Evolutionary conservation across 495 filamentous ascomycete species (phyloP), one percentile per base, ranked within the genome.

Genomic region (Penicillium maclennaniae): DNA sequence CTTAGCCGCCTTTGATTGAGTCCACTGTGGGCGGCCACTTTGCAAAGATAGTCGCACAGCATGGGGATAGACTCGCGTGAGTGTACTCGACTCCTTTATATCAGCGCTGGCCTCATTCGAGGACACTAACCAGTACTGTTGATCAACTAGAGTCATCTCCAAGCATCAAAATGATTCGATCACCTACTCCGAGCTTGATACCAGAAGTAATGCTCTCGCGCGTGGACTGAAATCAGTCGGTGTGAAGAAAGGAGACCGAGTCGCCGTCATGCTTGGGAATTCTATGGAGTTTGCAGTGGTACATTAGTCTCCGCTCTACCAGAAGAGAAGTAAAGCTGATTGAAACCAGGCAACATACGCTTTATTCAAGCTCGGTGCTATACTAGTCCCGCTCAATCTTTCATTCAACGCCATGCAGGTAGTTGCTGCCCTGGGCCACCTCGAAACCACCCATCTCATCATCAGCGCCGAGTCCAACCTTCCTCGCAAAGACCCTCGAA

Each of bases 351-450:
- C 82, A 15, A 95, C 87, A 20, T 97, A 98, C 71, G 91, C 91
- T 6, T 56, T 95, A 19, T 95, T 93, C 69, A 97, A 98, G 67
- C 79, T 97, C 3, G 93, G 93, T 15, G 93, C 89, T 40, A 85
- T 97, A 44, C 74, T 97, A 51, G 92, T 95, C 2, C 93, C 93
- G 2, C 75, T 98, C 28, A 98, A 98, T 69, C 92, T 91, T 3
- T 88, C 84, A 0, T 98, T 97, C 78, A 96, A 91, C 61, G 71
- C 79, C 17, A 63, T 73, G 14, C 93, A 98, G 69, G 84, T 97
- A 8, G 74, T 83, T 15, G 72, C 90, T 1, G 93, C 91, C 0
- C 72, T 97, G 14, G 80, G 73, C 4, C 93, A 95, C 55, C 83
- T 98, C 1, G 76, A 78, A 9, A 81, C 86, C 14, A 81, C 83